Base-by-base conservation (phyloP, 176 grass and related monocot genomes). In the Miscanthus lutarioriparius region DNA sequence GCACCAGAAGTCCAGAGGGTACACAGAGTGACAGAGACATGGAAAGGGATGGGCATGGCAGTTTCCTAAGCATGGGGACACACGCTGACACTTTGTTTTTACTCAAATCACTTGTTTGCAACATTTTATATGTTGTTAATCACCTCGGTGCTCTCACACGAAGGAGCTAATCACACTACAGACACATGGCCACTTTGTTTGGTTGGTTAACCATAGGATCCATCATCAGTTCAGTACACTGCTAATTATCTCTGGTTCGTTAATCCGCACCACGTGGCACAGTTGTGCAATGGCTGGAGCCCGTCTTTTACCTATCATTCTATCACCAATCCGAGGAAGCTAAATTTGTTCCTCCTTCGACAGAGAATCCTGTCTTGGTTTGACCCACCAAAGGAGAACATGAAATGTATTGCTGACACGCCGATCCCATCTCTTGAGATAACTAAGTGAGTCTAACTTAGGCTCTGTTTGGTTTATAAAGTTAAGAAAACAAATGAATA, bases 1-100 rank as follows among this genome's bases (percentile, higher is more conserved):
- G 16, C 33, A 69, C 6, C 47, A 25, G 35, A 58, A 36, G 30
- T 23, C 20, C 20, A 59, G 8, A 59, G 2, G 54, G 22, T 17
- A 17, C n/a, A n/a, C n/a, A n/a, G n/a, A n/a, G n/a, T n/a, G n/a
- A 7, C 7, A 36, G 27, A 13, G 39, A 13, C 66, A 37, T 72
- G 84, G 68, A 66, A 74, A 30, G 40, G 26, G 40, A 48, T 30
- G 58, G 22, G 58, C 84, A 37, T 86, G 68, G 76, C 76, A 30
- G 40, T 51, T 73, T 72, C 38, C 40, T 64, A 41, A 41, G 47
- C 74, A 77, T 12, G 36, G 58, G 70, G 20, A 26, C 25, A 41
- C 27, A 2, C 26, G 6, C 23, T 63, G 16, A 2, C 47, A 30
- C 83, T 69, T 80, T 44, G 70, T 43, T 45, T 36, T 20, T 56